Conservation (phyloP, 140 eudicot genomes). For the Stevia rebaudiana region DNA sequence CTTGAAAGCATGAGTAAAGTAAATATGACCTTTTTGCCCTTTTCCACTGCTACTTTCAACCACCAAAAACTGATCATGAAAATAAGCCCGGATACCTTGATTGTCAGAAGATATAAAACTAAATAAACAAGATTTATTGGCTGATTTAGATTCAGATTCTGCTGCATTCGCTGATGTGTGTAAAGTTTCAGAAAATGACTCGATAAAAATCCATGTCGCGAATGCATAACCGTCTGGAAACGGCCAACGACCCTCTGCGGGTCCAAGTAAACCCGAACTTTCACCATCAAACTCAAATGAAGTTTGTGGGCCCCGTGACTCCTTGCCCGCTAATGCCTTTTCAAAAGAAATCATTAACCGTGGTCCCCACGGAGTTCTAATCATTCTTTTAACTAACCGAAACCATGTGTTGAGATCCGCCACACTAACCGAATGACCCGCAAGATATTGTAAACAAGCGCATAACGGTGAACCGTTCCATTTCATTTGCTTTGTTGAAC, state of each 20-base stretch:
- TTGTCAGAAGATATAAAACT: conserved; percentile 85
- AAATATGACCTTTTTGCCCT: conserved; percentile 67
- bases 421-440: conserved; percentile 84
- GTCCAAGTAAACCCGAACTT: conserved; percentile 90
- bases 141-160: conserved; percentile 80
- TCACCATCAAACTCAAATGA: conserved; percentile 98
- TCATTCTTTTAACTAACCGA: conserved; percentile 43
- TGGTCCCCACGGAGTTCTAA: conserved; percentile 70
- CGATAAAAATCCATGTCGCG: conserved; percentile 91
- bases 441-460: conserved; percentile 78
- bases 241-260: conserved; percentile 98
- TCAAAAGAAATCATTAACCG: conserved; percentile 70
- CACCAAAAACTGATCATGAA: conserved; percentile 83
- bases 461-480: conserved; percentile 94
- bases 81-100: conserved; percentile 93
- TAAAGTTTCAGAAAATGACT: conserved; percentile 77
- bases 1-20: conserved; percentile 83
- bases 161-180: conserved; percentile 63
- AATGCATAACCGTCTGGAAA: conserved; percentile 77
- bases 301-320: conserved; percentile 77
- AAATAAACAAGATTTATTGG: conserved; percentile 78
- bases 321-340: conserved; percentile 84
- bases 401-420: conserved; percentile 75
- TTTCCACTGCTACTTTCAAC: conserved; percentile 83
- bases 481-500: conserved; percentile 44